Evolutionary conservation across 2,329 filamentous ascomycete species (phyloP), one percentile per base, ranked within the genome.

Genomic region (Penicillium sp.): DNA sequence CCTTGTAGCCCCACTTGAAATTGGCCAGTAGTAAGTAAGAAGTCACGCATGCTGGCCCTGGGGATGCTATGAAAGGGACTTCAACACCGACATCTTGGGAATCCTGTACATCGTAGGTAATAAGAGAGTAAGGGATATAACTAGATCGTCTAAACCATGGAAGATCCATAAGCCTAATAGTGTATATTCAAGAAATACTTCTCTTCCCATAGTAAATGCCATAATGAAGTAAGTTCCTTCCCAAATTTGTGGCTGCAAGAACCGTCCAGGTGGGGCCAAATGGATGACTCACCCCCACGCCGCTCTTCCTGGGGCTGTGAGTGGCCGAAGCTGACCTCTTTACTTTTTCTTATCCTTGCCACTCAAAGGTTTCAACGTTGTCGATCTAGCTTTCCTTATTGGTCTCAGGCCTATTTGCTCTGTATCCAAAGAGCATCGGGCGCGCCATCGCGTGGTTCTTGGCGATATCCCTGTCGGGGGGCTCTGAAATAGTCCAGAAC

Each of bases 241-340:
- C 26, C n/a, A 35, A 28, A 26, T 2, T 41, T 43, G 47, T 42
- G 43, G 36, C 48, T 43, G 40, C 30, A 54, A 26, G n/a, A 31
- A 22, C 22, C 22, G 22, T 17, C 11, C 11, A 14, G 16, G 19
- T 30, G 10, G 26, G 38, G 36, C 38, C 6, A 17, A n/a, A 26
- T 37, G 12, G 35, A 19, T 54, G 52, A 61, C 57, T 64, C 63
- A 66, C 58, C 63, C 61, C 62, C 62, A 65, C 61, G 63, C 60
- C 55, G 53, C 31, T 19, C 48, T 33, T 58, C 52, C 59, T 50
- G 50, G 48, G 40, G 37, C 49, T 58, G 17, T 66, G 57, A 66
- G 50, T 64, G 63, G 63, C 52, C 48, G 63, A 66, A 53, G 38
- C 50, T 47, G 51, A 51, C 43, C 57, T 60, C 59, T 60, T 38